Evolutionary conservation across 2,329 filamentous ascomycete species (phyloP), one percentile per base, ranked within the genome.

Genomic region (Arthrobotrys pseudoclavata): DNA sequence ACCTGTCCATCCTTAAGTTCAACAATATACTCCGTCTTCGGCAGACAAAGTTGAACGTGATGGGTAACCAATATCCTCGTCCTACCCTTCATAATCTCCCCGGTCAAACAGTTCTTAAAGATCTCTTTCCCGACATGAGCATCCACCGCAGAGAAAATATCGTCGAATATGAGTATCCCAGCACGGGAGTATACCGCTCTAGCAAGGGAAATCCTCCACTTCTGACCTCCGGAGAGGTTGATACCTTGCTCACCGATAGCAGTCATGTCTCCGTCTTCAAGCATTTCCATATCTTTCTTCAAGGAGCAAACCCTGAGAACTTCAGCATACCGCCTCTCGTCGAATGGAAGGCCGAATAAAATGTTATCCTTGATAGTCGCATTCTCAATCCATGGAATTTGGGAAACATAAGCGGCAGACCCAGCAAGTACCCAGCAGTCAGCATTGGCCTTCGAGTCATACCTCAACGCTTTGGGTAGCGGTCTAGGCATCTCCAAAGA

Each of bases 381-480:
- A 80, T 94, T 95, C 82, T 95, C 92, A 60, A 96, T 92, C 92
- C 92, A 96, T 0, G 92, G 92, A 6, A 91, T 93, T 82, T 94
- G 92, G 0, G 91, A 89, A 37, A 94, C 91, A 80, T 90, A 95
- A 0, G 92, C 92, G 57, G 94, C 87, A 1, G 91, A 88, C 1
- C 87, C 87, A 6, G 90, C 87, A 15, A 93, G 86, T 52, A 91
- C 89, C 92, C 92, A 94, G 79, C 92, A 85, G 2, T 83, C 83
- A 55, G 81, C 84, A 13, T 84, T 91, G 1, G 91, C 91, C 78
- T 89, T 87, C 64, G 84, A 82, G 80, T 92, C 90, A 78, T 88
- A 87, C 42, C 90, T 86, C 29, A 91, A 86, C 3, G 85, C 81
- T 0, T 87, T 83, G 0, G 85, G 79, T 0, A 87, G 87, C 0